Evolutionary conservation across 1,139 yeast genomes (phyloP).

Genomic region (Blastobotrys proliferans): DNA sequence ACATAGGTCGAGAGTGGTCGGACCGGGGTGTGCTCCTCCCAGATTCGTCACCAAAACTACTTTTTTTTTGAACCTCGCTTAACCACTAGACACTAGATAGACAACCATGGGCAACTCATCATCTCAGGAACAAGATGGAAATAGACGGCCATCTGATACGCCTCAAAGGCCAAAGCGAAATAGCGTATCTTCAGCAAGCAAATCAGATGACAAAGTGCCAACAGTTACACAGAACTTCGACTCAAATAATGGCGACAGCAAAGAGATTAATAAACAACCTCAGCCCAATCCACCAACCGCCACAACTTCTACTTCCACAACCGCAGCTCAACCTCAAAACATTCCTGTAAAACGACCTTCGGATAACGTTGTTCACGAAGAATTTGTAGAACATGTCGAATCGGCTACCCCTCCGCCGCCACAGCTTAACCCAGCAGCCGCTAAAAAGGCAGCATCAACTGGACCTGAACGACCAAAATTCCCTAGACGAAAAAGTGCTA

Average conservation of each 20-base stretch:
- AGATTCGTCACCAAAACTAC: too few relatives aligned
- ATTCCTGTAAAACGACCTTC: too few relatives aligned
- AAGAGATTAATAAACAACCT: too few relatives aligned
- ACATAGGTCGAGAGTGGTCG: too few relatives aligned
- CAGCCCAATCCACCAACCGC: too few relatives aligned
- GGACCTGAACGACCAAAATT: conserved; percentile 24
- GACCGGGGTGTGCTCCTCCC: too few relatives aligned
- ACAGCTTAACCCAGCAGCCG: background rate
- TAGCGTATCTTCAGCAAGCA: background rate
- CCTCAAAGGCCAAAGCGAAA: background rate
- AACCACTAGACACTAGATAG: background rate
- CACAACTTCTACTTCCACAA: too few relatives aligned
- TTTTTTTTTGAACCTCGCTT: too few relatives aligned
- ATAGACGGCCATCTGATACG: background rate
- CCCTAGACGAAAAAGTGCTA: conserved; percentile 29
- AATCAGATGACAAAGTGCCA: conserved; percentile 4
- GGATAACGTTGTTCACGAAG: conserved; percentile 4
- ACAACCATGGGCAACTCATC: conserved; percentile 31
- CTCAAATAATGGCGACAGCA: background rate
- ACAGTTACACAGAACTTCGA: conserved; percentile 2
- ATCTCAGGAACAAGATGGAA: conserved; percentile 28
- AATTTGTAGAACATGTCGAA: conserved; percentile 20
- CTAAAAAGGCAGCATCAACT: conserved; percentile 4
- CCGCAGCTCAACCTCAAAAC: too few relatives aligned
- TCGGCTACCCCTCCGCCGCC: conserved; percentile 3